A percentile compares a stretch with the other conserved stretches of the same genome.
Conservation (phyloP, 1,284 basidiomycete species). For the Pseudozyma flocculosa region DNA sequence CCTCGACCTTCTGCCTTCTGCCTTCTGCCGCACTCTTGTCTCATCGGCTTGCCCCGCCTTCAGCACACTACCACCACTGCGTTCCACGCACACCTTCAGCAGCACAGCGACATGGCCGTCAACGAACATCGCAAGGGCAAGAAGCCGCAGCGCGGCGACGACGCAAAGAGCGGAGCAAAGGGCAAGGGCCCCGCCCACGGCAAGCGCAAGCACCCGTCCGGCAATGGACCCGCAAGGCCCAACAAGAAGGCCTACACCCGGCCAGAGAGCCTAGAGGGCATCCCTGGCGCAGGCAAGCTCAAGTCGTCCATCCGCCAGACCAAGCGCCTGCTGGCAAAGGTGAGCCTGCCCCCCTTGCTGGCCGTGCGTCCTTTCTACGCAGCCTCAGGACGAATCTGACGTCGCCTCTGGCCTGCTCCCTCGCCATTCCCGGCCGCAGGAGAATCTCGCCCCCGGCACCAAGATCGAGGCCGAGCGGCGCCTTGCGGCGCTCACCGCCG, state of each 20-base stretch:
- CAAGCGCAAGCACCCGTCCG: neutral
- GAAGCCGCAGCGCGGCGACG: neutral
- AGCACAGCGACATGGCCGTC: neutral
- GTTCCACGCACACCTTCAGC: too few relatives aligned
- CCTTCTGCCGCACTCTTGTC: too few relatives aligned
- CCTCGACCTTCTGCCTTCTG: too few relatives aligned
- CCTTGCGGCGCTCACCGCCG: slow-evolving; percentile 31
- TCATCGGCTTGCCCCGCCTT: too few relatives aligned
- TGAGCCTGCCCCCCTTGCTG: neutral
- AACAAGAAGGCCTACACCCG: neutral
- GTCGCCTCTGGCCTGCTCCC: too few relatives aligned
- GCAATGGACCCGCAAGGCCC: neutral
- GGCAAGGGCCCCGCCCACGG: neutral
- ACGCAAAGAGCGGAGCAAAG: neutral
- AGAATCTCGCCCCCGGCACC: slow-evolving; percentile 35
- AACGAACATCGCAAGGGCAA: neutral
- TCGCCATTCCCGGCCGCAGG: too few relatives aligned
- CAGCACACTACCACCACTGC: too few relatives aligned
- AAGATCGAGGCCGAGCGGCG: slow-evolving; percentile 45
- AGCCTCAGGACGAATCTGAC: too few relatives aligned
- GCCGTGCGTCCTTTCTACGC: too few relatives aligned
- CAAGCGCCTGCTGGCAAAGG: slow-evolving; percentile 36
- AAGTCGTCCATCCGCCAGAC: slow-evolving; percentile 42
- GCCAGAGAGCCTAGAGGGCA: neutral
- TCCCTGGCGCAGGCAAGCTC: slow-evolving; percentile 34